Evolutionary conservation across 139 green algal species (phyloP), one percentile per base, ranked within the genome.

Genomic region (Limnomonas spitsbergensis): DNA sequence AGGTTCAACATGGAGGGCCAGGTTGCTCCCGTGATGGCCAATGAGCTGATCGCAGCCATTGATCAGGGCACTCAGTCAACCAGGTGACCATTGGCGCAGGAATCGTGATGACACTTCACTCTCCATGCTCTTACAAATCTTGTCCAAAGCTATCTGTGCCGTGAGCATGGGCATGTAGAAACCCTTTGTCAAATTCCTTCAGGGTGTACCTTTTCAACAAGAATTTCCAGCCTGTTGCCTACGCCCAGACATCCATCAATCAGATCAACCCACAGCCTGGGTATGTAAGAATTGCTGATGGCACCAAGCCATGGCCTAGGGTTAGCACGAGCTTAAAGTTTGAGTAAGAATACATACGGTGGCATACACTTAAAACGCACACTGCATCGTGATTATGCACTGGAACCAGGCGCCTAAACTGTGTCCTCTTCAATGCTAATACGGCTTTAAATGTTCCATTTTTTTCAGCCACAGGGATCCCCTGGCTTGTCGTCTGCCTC

Each of bases 241-340:
- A 31, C 3, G 2, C 4, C 29, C 72, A 78, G 31, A 4, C 39
- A 40, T 7, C 72, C 75, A 92, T 6, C 81, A 90, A 76, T 27
- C 93, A 98, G 78, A 85, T 91, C 7, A 89, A 89, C 56, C 91
- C 91, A 1, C 79, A 89, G 26, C 78, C 92, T 0, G 94, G 94
- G 87, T 97, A 53, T 74, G 86, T 75, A 36, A 3, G n/a, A n/a
- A n/a, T 70, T 34, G 34, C 32, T 72, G 2, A 32, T 9, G 2
- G 34, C 35, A 40, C 37, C 54, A 1, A 29, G 39, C 2, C 14
- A 2, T 36, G 40, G 7, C 7, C 42, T 54, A 54, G 6, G 42
- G 42, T 6, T 54, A 27, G 6, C 6, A 6, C 42, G 7, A 54
- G 6, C 9, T 54, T 6, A 54, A 6, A 27, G 42, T 54, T 6